These are phyloP conservation scores for Leishmania tarentolae DNA, from an alignment of 208 protist genomes.

Conservation along the genomic window DNA sequence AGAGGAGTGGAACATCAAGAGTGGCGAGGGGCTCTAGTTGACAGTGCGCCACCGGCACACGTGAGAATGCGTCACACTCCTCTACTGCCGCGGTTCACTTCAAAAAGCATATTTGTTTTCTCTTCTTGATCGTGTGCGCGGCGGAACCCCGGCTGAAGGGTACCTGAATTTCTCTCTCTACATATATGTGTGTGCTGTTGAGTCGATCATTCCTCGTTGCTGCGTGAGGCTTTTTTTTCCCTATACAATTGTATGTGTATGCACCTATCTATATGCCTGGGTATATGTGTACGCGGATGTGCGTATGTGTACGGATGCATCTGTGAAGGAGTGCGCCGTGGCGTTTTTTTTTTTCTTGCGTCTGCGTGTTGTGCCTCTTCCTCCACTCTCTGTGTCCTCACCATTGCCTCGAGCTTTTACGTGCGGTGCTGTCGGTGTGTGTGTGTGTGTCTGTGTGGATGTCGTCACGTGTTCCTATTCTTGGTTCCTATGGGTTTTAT, in stretches of 20 bases:
- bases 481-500: not conserved
- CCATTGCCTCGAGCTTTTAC: too few relatives aligned
- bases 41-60: not conserved
- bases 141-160: too few relatives aligned
- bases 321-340: not conserved
- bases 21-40: slow-evolving; percentile 24
- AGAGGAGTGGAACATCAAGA: slow-evolving; percentile 38
- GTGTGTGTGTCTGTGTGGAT: too few relatives aligned
- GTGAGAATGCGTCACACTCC: not conserved
- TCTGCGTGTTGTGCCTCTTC: not conserved
- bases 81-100: too few relatives aligned
- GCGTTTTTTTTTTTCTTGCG: not conserved
- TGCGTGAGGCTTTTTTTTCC: not conserved
- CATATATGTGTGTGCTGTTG: not conserved
- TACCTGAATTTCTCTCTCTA: too few relatives aligned
- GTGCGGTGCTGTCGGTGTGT: too few relatives aligned
- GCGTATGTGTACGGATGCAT: not conserved
- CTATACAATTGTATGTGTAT: not conserved
- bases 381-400: not conserved
- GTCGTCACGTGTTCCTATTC: too few relatives aligned
- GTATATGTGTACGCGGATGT: not conserved
- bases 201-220: not conserved
- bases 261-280: too few relatives aligned
- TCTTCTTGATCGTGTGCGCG: too few relatives aligned
- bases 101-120: too few relatives aligned